Evolutionary conservation across 2,329 filamentous ascomycete species (phyloP).

Genomic region (Botrytis pseudocinerea): DNA sequence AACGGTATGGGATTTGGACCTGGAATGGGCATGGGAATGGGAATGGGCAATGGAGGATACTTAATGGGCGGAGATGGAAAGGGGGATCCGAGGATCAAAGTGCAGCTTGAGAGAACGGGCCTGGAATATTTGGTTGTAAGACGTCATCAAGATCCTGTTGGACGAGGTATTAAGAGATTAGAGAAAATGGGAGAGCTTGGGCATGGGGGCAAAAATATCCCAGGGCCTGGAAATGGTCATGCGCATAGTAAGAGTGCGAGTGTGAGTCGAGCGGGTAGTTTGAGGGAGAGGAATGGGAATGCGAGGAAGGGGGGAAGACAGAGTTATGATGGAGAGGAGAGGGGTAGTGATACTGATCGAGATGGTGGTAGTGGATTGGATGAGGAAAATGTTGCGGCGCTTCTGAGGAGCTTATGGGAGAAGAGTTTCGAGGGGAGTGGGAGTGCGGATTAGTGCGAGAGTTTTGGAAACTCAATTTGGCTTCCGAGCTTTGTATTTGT

Average conservation of each 20-base stretch:
- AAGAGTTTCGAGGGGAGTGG: slow-evolving; percentile 56
- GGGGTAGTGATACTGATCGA: slow-evolving; percentile 33
- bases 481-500: background rate
- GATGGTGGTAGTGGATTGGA: slow-evolving; percentile 30
- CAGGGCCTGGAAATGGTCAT: slow-evolving; percentile 41
- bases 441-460: slow-evolving; percentile 43
- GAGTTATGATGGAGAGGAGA: slow-evolving; percentile 42
- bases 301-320: slow-evolving; percentile 43
- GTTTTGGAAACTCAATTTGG: background rate
- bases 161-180: slow-evolving; percentile 59
- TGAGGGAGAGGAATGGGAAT: slow-evolving; percentile 20
- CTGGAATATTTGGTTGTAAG: slow-evolving; percentile 75
- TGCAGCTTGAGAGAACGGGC: slow-evolving; percentile 67
- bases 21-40: background rate
- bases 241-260: slow-evolving; percentile 9
- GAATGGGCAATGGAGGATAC: slow-evolving; percentile 30
- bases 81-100: slow-evolving; percentile 62
- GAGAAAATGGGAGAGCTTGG: slow-evolving; percentile 51
- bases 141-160: slow-evolving; percentile 69
- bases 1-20: slow-evolving; percentile 18
- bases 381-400: slow-evolving; percentile 48
- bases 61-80: slow-evolving; percentile 45
- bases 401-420: slow-evolving; percentile 62
- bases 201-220: slow-evolving; percentile 53
- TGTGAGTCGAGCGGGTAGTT: slow-evolving; percentile 32